Evolutionary conservation across 208 protist genomes (phyloP).

Genomic region (Blastocrithidia nonstop): DNA sequence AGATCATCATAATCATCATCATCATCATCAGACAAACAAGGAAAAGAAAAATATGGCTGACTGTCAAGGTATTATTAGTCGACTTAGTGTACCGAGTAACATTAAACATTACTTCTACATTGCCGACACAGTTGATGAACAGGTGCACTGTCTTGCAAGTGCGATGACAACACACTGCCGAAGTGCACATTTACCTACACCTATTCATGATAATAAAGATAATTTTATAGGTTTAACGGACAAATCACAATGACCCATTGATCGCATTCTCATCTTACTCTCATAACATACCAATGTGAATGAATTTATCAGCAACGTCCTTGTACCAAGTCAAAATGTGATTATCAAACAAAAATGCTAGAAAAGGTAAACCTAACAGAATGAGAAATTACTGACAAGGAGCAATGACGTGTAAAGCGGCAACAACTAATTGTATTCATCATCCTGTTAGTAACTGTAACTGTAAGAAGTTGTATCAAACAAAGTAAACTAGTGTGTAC

Average conservation of each 20-base stretch:
- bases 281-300: slow-evolving; percentile 32
- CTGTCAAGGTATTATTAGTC: slow-evolving; percentile 21
- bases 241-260: neutral
- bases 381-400: too few species aligned
- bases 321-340: slow-evolving; percentile 24
- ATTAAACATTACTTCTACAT: slow-evolving; percentile 73
- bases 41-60: slow-evolving; percentile 6
- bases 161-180: slow-evolving; percentile 19
- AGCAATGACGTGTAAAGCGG: too few species aligned
- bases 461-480: too few species aligned
- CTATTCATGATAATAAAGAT: neutral
- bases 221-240: neutral
- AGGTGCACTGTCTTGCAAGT: slow-evolving; percentile 35
- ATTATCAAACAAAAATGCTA: too few species aligned
- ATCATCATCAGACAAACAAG: slow-evolving; percentile 1
- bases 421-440: too few species aligned
- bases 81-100: slow-evolving; percentile 33
- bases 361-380: too few species aligned
- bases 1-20: neutral
- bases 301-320: slow-evolving; percentile 27
- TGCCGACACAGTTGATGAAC: slow-evolving; percentile 57
- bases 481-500: neutral
- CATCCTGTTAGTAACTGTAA: too few species aligned
- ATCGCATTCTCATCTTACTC: slow-evolving; percentile 35
- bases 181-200: neutral